Evolutionary conservation across 2,329 filamentous ascomycete genomes (phyloP), one percentile per base, ranked within the genome.

Genomic region (Penicillium sp.): DNA sequence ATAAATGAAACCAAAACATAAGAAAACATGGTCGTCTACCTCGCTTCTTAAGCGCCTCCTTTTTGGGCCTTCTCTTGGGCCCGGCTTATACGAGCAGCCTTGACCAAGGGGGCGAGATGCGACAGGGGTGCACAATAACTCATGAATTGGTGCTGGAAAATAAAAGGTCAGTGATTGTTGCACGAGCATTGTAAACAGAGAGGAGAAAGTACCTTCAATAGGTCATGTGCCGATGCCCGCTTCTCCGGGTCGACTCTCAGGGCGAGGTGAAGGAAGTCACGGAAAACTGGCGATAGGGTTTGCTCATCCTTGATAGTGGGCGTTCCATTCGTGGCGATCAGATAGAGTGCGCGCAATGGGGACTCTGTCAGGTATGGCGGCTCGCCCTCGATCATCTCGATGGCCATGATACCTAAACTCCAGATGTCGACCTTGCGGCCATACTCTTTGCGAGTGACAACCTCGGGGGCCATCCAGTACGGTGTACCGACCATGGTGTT

Each of bases 381-480:
- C 70, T 97, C 93, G 68, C 92, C 93, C 74, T 97, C 93, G 58
- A 99, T 95, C 93, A 99, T 99, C 72, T 99, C 93, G 64, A 99
- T 97, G 7, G 93, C 90, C 93, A 99, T 97, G 74, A 99, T 99
- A 51, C 93, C 93, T 37, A 99, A 77, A 51, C 89, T 95, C 93
- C 93, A 99, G 60, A 99, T 96, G 66, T 99, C 93, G 46, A 99
- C 92, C 72, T 97, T 99, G 55, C 92, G 87, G 58, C 93, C 93
- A 72, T 99, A 99, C 73, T 97, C 93, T 71, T 97, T 97, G 35
- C 91, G 80, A 6, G 90, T 97, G 25, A 99, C 93, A 18, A 99
- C 92, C 72, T 99, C 93, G 3, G 93, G 93, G 1, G 93, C 93
- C 93, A 99, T 99, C 93, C 93, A 99, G 72, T 99, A 99, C 2